Conservation (phyloP, 2,329 filamentous ascomycete genomes). For the Helminthosporium solani region DNA sequence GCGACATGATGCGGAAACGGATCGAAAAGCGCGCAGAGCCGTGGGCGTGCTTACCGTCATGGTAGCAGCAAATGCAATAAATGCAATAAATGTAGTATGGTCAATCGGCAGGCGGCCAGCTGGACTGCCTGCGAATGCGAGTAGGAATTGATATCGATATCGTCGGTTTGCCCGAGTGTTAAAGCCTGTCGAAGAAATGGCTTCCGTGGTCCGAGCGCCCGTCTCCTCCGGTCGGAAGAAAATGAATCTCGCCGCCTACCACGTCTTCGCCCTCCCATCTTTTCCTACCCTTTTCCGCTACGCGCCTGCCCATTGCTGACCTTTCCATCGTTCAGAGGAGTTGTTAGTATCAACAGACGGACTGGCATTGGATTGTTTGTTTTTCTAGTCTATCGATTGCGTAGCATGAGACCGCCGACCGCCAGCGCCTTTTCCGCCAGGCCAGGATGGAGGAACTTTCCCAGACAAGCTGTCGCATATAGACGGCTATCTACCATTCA, state of each 20-base stretch:
- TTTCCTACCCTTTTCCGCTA: conserved; percentile 22
- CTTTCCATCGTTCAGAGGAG: conserved; percentile 7
- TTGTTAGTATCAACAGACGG: not conserved
- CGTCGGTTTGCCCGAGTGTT: not conserved
- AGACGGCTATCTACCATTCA: conserved; percentile 46
- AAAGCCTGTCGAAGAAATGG: conserved; percentile 15
- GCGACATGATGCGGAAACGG: conserved; percentile 43
- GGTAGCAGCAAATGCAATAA: no score
- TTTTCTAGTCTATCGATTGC: no score
- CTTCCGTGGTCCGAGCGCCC: conserved; percentile 22
- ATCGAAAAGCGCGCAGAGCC: conserved; percentile 30
- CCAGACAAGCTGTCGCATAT: conserved; percentile 51
- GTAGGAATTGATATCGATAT: conserved; percentile 8
- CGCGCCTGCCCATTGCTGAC: conserved; percentile 8
- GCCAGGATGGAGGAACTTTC: conserved; percentile 45
- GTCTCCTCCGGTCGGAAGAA: conserved; percentile 22
- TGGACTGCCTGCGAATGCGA: no score
- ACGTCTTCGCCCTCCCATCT: conserved; percentile 16
- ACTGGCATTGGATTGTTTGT: conserved; percentile 1
- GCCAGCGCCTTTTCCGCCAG: conserved; percentile 44
- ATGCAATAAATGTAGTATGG: conserved; percentile 11
- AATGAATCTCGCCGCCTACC: conserved; percentile 15
- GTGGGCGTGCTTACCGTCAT: conserved; percentile 30
- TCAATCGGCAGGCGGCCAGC: conserved; percentile 5
- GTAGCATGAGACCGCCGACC: conserved; percentile 49